Conservation (phyloP, 306 rosid genomes). For the Vicia villosa region DNA sequence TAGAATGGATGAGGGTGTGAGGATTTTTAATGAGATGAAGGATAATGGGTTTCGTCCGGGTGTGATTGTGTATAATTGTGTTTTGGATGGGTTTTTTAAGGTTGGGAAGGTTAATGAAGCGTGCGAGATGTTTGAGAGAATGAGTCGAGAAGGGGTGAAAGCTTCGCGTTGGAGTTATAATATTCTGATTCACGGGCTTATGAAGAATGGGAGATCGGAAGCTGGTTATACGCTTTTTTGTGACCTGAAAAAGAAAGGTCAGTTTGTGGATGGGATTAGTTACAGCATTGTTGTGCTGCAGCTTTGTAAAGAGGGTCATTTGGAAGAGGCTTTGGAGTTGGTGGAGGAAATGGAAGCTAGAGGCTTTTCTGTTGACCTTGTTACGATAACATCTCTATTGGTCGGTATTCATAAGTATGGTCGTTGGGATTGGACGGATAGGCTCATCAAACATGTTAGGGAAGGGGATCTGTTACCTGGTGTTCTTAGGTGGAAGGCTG, state of each 20-base stretch:
- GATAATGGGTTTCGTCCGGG: conserved; percentile 53
- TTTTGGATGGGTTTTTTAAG: conserved; percentile 75
- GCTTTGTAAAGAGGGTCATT: conserved; percentile 72
- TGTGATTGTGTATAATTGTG: conserved; percentile 68
- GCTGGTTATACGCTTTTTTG: conserved; percentile 76
- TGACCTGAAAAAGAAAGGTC: conserved; percentile 89
- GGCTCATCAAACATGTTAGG: conserved; percentile 83
- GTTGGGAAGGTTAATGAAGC: conserved; percentile 66
- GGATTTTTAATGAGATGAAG: conserved; percentile 69
- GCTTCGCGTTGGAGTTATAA: conserved; percentile 75
- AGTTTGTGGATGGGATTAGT: conserved; percentile 74
- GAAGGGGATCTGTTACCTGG: conserved; percentile 65
- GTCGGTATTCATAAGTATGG: conserved; percentile 66
- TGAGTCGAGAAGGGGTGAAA: conserved; percentile 75
- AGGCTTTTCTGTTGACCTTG: conserved; percentile 77
- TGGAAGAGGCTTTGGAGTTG: conserved; percentile 69
- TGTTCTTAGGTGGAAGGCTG: conserved; percentile 77
- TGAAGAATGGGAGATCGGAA: conserved; percentile 82
- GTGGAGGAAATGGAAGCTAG: conserved; percentile 94
- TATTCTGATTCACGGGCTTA: conserved; percentile 74
- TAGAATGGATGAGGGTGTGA: conserved; percentile 59
- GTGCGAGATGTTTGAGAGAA: conserved; percentile 82
- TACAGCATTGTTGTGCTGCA: conserved; percentile 79
- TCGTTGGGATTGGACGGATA: conserved; percentile 78
- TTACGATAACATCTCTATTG: conserved; percentile 73